Evolutionary conservation across 176 grass and related monocot genomes (phyloP).

Genomic region (Puya raimondii): DNA sequence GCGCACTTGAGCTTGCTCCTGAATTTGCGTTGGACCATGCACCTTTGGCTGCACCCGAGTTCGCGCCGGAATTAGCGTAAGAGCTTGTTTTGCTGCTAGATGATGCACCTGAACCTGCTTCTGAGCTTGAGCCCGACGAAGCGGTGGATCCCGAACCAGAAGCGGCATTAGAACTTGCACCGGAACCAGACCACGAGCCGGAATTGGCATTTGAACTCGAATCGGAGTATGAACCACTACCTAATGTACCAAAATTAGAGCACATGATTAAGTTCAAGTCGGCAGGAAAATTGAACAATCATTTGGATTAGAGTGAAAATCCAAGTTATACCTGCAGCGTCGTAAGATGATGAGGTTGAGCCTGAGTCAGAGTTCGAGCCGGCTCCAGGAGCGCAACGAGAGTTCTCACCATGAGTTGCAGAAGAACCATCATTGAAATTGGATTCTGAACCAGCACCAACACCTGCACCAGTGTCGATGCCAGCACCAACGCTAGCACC

Average conservation of each 20-base stretch:
- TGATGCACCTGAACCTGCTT: neutral
- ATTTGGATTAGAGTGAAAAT: no score
- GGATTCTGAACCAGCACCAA: neutral
- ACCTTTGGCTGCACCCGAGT: neutral
- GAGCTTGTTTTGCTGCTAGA: neutral
- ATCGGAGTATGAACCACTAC: slow-evolving; percentile 13
- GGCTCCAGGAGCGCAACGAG: neutral
- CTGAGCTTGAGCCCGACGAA: neutral
- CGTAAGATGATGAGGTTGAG: neutral
- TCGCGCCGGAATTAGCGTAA: neutral
- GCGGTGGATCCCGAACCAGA: slow-evolving; percentile 8
- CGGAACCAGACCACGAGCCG: slow-evolving; percentile 6
- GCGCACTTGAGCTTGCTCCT: slow-evolving; percentile 12
- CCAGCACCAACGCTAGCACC: slow-evolving; percentile 19
- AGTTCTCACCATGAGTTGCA: neutral
- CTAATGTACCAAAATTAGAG: neutral
- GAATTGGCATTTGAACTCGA: slow-evolving; percentile 8
- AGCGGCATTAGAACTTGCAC: slow-evolving; percentile 7
- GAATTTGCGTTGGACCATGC: neutral
- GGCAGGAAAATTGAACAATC: no score
- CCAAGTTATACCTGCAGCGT: no score
- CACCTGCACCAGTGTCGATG: neutral
- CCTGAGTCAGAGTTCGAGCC: neutral
- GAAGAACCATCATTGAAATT: neutral
- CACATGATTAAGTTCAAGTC: no score